Evolutionary conservation across 1,284 basidiomycete species (phyloP).

Genomic region (Golubevia sp.): DNA sequence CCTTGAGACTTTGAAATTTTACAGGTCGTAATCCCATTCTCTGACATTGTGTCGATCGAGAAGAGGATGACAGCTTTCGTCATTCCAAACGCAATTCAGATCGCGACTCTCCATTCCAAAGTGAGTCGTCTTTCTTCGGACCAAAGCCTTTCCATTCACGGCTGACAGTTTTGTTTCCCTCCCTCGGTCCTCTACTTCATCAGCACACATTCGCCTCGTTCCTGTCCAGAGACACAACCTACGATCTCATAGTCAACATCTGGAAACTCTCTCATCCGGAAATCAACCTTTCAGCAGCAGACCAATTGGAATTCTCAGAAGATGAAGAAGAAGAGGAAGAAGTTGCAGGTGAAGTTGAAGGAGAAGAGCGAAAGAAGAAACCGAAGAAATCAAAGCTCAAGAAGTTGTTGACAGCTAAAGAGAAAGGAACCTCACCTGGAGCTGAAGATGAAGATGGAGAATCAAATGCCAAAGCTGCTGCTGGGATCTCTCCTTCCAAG

Average conservation of each 20-base stretch:
- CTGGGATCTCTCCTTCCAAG: constrained; percentile 16
- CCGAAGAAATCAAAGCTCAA: constrained; percentile 9
- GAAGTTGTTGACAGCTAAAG: constrained; percentile 13
- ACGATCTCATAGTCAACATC: constrained; percentile 93
- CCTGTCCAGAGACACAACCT: constrained; percentile 91
- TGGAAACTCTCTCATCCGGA: constrained; percentile 89
- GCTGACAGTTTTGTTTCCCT: background rate
- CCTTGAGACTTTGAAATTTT: background rate
- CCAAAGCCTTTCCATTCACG: background rate
- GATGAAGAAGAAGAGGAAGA: constrained; percentile 47
- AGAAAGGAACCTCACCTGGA: constrained; percentile 44
- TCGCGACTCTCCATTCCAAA: constrained; percentile 75
- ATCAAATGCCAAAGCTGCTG: constrained; percentile 11
- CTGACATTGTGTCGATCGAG: constrained; percentile 85
- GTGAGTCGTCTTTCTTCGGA: constrained; percentile 34
- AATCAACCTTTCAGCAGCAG: constrained; percentile 65
- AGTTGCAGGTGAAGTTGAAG: constrained; percentile 31
- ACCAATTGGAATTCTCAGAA: constrained; percentile 18
- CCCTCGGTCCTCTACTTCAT: constrained; percentile 29
- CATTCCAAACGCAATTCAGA: constrained; percentile 94
- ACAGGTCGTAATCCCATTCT: constrained; percentile 86
- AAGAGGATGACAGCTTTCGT: constrained; percentile 99
- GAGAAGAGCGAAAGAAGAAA: constrained; percentile 13
- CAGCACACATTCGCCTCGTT: constrained; percentile 96
- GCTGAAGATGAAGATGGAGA: constrained; percentile 17